Base-by-base conservation (phyloP, 768 basidiomycete genomes). In the Mycena haematopus region DNA sequence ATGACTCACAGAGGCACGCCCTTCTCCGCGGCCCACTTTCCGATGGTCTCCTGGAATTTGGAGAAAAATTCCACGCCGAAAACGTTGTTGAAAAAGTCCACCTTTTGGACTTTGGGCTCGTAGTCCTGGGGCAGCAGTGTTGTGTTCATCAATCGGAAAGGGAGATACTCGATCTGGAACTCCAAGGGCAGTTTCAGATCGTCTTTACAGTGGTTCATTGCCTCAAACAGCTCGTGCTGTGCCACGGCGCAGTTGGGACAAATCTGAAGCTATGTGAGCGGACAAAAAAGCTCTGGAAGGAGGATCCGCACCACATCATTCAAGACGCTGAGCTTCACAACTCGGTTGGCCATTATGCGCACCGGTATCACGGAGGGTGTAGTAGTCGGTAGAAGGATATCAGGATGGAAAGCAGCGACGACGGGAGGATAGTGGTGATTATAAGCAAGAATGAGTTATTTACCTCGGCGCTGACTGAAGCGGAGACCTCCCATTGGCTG, bases 1-100 rank as follows among this genome's bases (percentile, higher is more conserved):
- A 31, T 56, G 6, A 75, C 84, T 67, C 73, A 89, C 87, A 87
- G 76, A 36, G 83, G 80, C 53, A 87, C 81, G 1, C 84, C 85
- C 57, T 86, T 82, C 70, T 86, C 82, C 36, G 80, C 76, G 1
- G 80, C 82, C 78, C 84, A 86, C 58, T 82, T 83, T 24, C 75
- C 70, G 29, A 89, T 79, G 38, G 76, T 74, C 45, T 73, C 72
- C 38, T 80, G 72, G 44, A 85, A 71, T 35, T 74, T 75, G 25
- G 70, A 68, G 46, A 80, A 82, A 49, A 76, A 76, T 47, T 85
- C 86, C 66, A 78, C 77, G n/a, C 88, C 88, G 45, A 87, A 77
- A 38, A 81, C 80, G 27, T 78, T 78, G 19, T 66, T 60, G 62
- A 82, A 76, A 68, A 82, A 85, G 8, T 79, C 76, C 21, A 70